Percentiles rank a stretch among this genome's conserved stretches.
phyloP scores from a whole-genome alignment of 257 asterid genomes.

The Schizonepeta tenuifolia region DNA sequence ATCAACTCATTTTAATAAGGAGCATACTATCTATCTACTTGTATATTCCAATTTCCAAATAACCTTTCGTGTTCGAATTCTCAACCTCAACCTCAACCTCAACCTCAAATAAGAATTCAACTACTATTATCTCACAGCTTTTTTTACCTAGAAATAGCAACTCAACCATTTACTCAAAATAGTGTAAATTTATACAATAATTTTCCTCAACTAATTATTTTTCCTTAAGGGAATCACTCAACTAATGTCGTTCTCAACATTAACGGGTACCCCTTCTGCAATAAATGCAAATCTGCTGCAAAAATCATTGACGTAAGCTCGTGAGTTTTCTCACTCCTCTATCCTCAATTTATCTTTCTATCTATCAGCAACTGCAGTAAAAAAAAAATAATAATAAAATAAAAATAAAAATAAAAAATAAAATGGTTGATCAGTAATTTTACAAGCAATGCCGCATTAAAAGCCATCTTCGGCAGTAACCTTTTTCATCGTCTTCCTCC shows the following conservation, averaged over 20 bases:
- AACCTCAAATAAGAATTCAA: background rate
- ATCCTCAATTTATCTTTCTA: background rate
- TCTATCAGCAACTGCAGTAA: background rate
- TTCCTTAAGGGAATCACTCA: background rate
- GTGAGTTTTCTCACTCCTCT: too few species aligned
- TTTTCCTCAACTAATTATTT: background rate
- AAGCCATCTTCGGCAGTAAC: too few species aligned
- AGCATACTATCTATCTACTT: too few species aligned
- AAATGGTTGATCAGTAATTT: background rate
- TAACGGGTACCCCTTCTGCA: background rate
- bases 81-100: constrained; percentile 1
- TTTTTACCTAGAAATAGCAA: background rate
- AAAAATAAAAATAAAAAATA: too few species aligned
- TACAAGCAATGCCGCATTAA: background rate
- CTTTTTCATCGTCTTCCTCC: background rate
- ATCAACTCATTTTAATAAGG: background rate
- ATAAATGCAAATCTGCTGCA: background rate
- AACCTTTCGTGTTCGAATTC: background rate
- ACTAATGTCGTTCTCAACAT: background rate
- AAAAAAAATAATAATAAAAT: background rate
- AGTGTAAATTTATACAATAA: background rate
- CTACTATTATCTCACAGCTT: background rate
- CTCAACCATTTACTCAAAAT: background rate
- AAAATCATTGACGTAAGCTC: too few species aligned
- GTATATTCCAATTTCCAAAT: background rate